These are phyloP conservation scores for Salvia miltiorrhiza DNA, from an alignment of 257 asterid species.

Conservation along the genomic window DNA sequence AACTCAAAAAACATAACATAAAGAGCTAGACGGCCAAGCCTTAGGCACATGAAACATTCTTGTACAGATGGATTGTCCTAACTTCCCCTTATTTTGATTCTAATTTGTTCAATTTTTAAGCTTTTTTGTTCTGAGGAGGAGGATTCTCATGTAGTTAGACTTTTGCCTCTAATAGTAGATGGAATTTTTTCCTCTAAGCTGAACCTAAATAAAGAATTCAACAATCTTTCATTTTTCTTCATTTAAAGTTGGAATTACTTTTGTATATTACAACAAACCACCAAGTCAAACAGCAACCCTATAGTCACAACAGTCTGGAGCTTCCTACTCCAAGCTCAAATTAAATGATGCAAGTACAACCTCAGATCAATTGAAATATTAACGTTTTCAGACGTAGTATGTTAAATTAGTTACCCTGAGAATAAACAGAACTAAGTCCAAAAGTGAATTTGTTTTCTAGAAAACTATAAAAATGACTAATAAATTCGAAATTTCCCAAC, in stretches of 20 bases:
- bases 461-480: not conserved
- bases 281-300: not conserved
- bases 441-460: not conserved
- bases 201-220: not conserved
- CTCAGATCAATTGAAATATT: not conserved
- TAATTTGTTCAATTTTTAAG: not conserved
- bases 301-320: not conserved
- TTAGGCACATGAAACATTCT: not conserved
- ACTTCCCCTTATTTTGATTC: not conserved
- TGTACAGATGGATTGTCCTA: not conserved
- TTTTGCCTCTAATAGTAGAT: not conserved
- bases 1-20: not conserved
- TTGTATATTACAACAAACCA: not conserved
- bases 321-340: conserved; percentile 3
- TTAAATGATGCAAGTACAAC: not conserved
- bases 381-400: not conserved
- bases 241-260: not conserved
- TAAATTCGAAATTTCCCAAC: not conserved
- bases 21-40: not conserved
- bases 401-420: not conserved
- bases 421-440: not conserved
- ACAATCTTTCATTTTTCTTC: not conserved
- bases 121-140: not conserved
- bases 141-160: not conserved
- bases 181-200: not conserved